phyloP scores from a whole-genome alignment of 2,329 filamentous ascomycete species.

The Monosporascus sp. region DNA sequence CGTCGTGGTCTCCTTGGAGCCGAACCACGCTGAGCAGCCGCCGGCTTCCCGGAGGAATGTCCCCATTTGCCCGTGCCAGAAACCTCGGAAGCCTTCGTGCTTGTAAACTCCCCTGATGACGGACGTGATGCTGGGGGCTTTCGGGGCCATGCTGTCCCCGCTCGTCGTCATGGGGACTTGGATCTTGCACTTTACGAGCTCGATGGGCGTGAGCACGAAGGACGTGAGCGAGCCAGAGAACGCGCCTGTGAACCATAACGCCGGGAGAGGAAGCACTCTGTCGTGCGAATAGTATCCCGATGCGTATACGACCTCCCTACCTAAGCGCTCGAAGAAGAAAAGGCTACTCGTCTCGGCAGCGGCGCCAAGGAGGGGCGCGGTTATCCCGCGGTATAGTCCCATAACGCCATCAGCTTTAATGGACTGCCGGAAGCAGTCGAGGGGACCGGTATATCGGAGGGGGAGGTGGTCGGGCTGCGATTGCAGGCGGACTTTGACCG shows the following conservation, averaged over 20 bases:
- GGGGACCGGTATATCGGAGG: conserved; percentile 73
- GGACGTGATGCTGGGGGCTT: conserved; percentile 56
- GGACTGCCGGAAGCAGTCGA: conserved; percentile 91
- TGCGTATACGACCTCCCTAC: conserved; percentile 60
- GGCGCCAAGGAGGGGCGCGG: conserved; percentile 82
- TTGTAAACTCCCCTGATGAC: conserved; percentile 77
- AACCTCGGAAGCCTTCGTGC: conserved; percentile 75
- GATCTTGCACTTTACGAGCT: conserved; percentile 97
- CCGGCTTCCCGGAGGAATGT: conserved; percentile 92
- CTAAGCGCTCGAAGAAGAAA: conserved; percentile 82
- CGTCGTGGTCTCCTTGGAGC: conserved; percentile 76
- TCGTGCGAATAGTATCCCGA: conserved; percentile 43
- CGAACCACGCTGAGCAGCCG: conserved; percentile 93
- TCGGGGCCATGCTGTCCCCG: conserved; percentile 34
- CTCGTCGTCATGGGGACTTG: conserved; percentile 58
- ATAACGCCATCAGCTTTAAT: conserved; percentile 71
- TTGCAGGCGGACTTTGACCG: conserved; percentile 93
- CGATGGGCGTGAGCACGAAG: conserved; percentile 86
- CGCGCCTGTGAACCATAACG: conserved; percentile 74
- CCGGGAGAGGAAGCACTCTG: conserved; percentile 64
- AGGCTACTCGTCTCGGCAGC: conserved; percentile 88
- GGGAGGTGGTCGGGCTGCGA: conserved; percentile 86
- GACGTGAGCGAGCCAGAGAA: conserved; percentile 86
- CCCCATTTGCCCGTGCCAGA: conserved; percentile 93
- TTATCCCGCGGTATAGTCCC: conserved; percentile 88